A percentile compares a stretch with the other conserved stretches of the same genome.
These are phyloP conservation scores for Scleroderma bovista DNA, from an alignment of 768 basidiomycete species.

Conservation along the genomic window DNA sequence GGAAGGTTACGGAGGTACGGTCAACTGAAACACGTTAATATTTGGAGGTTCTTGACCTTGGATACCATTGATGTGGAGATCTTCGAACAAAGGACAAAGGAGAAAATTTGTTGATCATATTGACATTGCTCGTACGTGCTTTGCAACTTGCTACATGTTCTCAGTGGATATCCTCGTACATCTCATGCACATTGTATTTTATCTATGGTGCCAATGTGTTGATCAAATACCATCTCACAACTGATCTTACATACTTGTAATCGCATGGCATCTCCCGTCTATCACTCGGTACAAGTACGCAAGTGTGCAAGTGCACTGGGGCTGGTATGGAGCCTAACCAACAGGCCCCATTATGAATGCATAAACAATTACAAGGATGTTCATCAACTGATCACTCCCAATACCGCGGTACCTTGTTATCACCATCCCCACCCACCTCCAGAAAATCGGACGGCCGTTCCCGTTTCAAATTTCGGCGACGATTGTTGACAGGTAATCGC, in stretches of 20 bases:
- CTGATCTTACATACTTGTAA: too few species aligned
- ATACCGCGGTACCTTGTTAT: constrained; percentile 63
- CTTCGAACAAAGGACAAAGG: constrained; percentile 46
- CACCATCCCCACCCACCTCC: constrained; percentile 61
- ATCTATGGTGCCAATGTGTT: too few species aligned
- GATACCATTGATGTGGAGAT: constrained; percentile 90
- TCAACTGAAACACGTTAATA: constrained; percentile 71
- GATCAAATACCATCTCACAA: too few species aligned
- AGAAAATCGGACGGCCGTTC: constrained; percentile 82
- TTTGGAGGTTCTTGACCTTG: constrained; percentile 79
- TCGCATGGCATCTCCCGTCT: too few species aligned
- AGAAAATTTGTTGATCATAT: constrained; percentile 14
- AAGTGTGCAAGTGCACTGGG: not conserved
- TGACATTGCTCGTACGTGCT: not conserved
- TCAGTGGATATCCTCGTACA: too few species aligned
- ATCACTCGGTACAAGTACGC: too few species aligned
- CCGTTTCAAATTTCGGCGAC: constrained; percentile 70
- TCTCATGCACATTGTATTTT: too few species aligned
- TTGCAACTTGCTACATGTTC: not conserved
- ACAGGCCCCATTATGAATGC: too few species aligned
- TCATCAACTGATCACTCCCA: constrained; percentile 52
- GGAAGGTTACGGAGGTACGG: constrained; percentile 82
- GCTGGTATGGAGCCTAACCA: too few species aligned
- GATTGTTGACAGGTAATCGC: constrained; percentile 74
- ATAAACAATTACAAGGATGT: not conserved